A percentile compares a stretch with the other conserved stretches of the same genome.
Evolutionary conservation across 2,329 filamentous ascomycete species (phyloP).

Genomic region (Pestalotiopsis sp.): DNA sequence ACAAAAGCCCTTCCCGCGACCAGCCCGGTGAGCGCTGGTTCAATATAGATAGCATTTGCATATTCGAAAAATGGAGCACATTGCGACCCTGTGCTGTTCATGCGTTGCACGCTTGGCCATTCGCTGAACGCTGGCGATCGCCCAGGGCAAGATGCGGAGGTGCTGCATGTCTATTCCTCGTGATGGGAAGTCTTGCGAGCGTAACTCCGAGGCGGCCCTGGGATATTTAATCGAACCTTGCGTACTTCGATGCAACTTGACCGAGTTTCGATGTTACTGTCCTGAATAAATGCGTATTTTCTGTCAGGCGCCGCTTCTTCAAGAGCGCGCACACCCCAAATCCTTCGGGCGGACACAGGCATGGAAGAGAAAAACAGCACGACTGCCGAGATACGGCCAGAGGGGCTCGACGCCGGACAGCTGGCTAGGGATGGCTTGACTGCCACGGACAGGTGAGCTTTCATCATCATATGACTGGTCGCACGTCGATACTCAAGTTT

Average conservation of each 20-base stretch:
- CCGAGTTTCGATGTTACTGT: neutral
- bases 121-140: neutral
- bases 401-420: neutral
- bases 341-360: neutral
- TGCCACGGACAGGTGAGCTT: slow-evolving; percentile 46
- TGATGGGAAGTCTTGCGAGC: neutral
- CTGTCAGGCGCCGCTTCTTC: neutral
- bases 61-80: neutral
- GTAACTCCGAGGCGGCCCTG: neutral
- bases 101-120: neutral
- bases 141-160: neutral
- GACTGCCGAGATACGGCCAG: neutral
- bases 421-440: slow-evolving; percentile 33
- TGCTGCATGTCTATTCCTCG: neutral
- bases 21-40: no score
- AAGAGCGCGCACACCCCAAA: neutral
- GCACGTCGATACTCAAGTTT: neutral
- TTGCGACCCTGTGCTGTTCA: neutral
- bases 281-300: neutral
- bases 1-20: no score
- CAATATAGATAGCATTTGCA: neutral
- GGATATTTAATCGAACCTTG: neutral
- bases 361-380: neutral
- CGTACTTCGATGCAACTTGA: neutral
- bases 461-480: neutral